These are phyloP conservation scores for Yamadazyma takamatsuzukensis DNA, from an alignment of 805 yeast species.

Conservation along the genomic window DNA sequence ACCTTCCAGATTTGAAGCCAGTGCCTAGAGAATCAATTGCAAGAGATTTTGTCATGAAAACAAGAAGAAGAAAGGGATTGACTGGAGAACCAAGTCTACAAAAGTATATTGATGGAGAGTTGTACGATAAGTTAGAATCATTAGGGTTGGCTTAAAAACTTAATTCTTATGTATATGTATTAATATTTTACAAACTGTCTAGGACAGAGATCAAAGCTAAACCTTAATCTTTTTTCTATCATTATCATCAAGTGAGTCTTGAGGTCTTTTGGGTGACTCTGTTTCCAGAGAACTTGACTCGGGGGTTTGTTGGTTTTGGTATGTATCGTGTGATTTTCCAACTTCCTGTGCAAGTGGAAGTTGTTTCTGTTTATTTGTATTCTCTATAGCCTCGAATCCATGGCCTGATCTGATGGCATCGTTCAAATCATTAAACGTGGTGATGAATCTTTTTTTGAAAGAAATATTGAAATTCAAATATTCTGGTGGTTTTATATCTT, in stretches of 20 bases:
- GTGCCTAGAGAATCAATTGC: constrained; percentile 71
- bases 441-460: constrained; percentile 23
- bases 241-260: too few species aligned
- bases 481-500: constrained; percentile 7
- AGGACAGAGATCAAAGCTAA: too few species aligned
- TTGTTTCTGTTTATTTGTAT: too few species aligned
- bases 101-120: constrained; percentile 62
- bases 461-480: constrained; percentile 18
- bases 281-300: too few species aligned
- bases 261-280: too few species aligned
- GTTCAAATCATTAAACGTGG: constrained; percentile 22
- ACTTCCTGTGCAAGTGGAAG: too few species aligned
- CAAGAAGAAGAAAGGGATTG: constrained; percentile 84
- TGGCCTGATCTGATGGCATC: constrained; percentile 16
- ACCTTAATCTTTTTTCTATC: too few species aligned
- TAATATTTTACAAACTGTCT: too few species aligned
- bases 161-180: constrained; percentile 1
- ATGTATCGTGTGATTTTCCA: too few species aligned
- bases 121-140: constrained; percentile 50
- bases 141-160: constrained; percentile 34
- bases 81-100: constrained; percentile 65
- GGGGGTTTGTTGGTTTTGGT: too few species aligned
- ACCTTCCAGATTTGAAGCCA: constrained; percentile 68
- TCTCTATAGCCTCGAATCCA: constrained; percentile 20
- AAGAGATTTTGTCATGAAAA: constrained; percentile 84